phyloP scores from a whole-genome alignment of 139 green algal genomes.

The Volvox reticuliferus region DNA sequence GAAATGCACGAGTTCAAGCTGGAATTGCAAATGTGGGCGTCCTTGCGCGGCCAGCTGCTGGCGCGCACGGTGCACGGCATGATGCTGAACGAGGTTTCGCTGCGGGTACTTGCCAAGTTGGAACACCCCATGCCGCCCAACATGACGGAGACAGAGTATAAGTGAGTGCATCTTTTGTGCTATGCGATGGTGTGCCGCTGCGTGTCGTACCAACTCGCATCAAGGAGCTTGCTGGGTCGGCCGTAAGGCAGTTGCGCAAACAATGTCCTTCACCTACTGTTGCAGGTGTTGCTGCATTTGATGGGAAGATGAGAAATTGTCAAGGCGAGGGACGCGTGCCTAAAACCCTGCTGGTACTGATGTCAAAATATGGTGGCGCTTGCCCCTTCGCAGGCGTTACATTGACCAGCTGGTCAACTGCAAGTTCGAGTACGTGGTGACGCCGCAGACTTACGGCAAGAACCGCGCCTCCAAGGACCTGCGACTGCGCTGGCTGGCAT shows the following conservation, averaged over 20 bases:
- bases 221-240: too few species aligned
- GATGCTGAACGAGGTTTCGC: conserved; percentile 80
- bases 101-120: conserved; percentile 61
- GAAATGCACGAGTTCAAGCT: conserved; percentile 52
- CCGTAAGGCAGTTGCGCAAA: too few species aligned
- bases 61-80: conserved; percentile 73
- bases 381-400: conserved; percentile 16
- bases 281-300: too few species aligned
- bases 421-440: conserved; percentile 68
- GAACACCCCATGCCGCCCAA: conserved; percentile 59
- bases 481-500: conserved; percentile 59
- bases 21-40: conserved; percentile 84
- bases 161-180: background rate
- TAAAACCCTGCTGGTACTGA: too few species aligned
- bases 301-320: too few species aligned
- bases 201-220: too few species aligned
- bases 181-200: too few species aligned
- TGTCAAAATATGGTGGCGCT: background rate
- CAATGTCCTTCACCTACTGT: too few species aligned
- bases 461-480: conserved; percentile 56
- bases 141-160: conserved; percentile 57
- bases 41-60: conserved; percentile 87
- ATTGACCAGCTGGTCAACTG: conserved; percentile 44
- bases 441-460: conserved; percentile 61
- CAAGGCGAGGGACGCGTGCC: too few species aligned